Conservation (phyloP, 208 protist species). For the Tritrichomonas foetus region DNA sequence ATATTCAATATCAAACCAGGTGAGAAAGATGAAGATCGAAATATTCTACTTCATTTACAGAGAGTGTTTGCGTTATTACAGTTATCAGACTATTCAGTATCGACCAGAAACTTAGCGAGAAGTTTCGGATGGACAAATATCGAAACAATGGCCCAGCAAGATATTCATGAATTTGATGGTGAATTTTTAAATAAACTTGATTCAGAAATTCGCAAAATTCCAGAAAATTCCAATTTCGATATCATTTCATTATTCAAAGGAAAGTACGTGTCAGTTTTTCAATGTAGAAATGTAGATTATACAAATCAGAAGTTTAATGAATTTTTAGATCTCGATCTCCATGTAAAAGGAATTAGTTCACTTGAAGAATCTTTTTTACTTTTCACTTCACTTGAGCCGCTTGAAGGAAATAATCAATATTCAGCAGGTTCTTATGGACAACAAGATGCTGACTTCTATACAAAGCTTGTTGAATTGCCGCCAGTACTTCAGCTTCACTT, state of each 20-base stretch:
- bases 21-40: not conserved
- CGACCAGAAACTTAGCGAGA: not conserved
- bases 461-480: not conserved
- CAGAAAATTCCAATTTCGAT: not conserved
- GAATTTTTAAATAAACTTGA: not conserved
- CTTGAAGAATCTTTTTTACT: not conserved
- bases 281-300: not conserved
- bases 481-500: not conserved
- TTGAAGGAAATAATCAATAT: not conserved
- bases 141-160: not conserved
- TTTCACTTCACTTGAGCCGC: not conserved
- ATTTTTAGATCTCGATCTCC: not conserved
- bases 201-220: not conserved
- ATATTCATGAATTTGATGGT: not conserved
- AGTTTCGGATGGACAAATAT: not conserved
- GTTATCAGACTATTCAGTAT: not conserved
- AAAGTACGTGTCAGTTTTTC: not conserved
- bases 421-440: not conserved
- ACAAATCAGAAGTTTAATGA: not conserved
- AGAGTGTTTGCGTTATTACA: not conserved
- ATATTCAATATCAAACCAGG: not conserved
- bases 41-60: conserved; percentile 52
- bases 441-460: not conserved
- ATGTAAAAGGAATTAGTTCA: not conserved
- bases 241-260: not conserved